Evolutionary conservation across 139 green algal genomes (phyloP), one percentile per base, ranked within the genome.

Genomic region (Asterochloris erici): DNA sequence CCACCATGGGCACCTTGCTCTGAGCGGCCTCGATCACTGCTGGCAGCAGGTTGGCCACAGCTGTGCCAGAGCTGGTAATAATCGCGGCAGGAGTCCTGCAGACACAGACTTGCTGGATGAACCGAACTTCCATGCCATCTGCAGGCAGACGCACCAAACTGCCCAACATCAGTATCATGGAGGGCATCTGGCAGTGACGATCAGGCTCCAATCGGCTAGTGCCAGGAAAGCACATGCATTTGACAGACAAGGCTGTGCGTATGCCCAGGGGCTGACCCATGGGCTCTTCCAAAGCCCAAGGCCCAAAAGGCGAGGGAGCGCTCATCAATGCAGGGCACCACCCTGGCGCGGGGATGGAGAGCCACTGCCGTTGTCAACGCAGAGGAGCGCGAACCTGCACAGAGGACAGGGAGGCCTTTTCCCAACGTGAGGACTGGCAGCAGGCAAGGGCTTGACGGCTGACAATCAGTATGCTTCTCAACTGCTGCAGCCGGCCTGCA

Each of bases 21-120:
- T 96, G 90, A 12, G 70, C 84, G 0, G 95, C 95, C 86, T 99
- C 97, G n/a, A 98, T 92, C 16, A 95, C 95, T 6, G 96, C 92
- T 23, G 97, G 97, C 68, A 98, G 86, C 85, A 99, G 91, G 90
- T 99, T 99, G 69, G 95, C 95, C 13, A 99, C 97, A 2, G 97
- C 97, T 0, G 97, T 99, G 75, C 97, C 97, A 54, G 90, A 96
- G 29, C 91, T 91, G 1, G 90, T 95, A 24, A 98, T 90, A 10
- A 98, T 85, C 9, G 87, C 91, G 15, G 92, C 92, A 80, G 89
- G 93, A 60, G 64, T 24, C 64, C 84, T 84, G 84, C 74, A 81
- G 10, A 38, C 23, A 70, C 23, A 81, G 23, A 62, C 26, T 54
- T 9, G 28, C 63, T 27, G 69, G 15, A 13, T 76, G 14, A 15